Conservation (phyloP, 441 rosid genomes). For the Monsonia emarginata region DNA sequence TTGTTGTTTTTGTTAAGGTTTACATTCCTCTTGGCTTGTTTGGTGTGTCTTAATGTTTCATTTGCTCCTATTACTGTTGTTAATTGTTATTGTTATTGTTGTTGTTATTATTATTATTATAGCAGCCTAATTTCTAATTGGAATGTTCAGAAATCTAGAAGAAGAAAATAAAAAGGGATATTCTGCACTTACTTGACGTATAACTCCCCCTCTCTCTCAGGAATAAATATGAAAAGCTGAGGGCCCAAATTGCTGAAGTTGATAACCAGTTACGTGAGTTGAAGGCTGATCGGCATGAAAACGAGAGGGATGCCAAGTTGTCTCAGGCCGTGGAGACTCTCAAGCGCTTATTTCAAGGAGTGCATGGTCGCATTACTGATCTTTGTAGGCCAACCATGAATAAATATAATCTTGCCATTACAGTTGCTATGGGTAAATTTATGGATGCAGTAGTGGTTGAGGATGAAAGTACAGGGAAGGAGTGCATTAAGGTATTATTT, state of each 20-base stretch:
- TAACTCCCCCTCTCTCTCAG: conserved; percentile 24
- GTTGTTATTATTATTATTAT: neutral
- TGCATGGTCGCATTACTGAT: conserved; percentile 96
- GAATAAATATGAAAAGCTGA: conserved; percentile 61
- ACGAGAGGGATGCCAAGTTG: conserved; percentile 79
- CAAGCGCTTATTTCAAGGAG: conserved; percentile 84
- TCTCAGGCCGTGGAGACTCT: conserved; percentile 89
- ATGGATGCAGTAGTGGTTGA: conserved; percentile 99
- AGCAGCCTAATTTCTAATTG: neutral
- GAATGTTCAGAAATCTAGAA: neutral
- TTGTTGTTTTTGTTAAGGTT: conserved; percentile 12
- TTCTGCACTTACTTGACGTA: neutral
- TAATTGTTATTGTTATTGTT: neutral
- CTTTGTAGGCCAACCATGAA: conserved; percentile 88
- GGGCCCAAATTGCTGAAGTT: conserved; percentile 63
- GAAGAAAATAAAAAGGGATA: neutral
- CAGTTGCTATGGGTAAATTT: conserved; percentile 97
- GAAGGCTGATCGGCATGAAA: conserved; percentile 88
- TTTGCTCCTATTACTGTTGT: neutral
- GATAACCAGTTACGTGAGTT: conserved; percentile 84
- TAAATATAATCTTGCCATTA: conserved; percentile 93
- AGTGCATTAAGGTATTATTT: conserved; percentile 79
- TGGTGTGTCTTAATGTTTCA: neutral
- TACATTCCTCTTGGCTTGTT: neutral
- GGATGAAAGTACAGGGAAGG: conserved; percentile 91